Evolutionary conservation across 2,329 filamentous ascomycete genomes (phyloP).

Genomic region (Penicillium oxalicum): DNA sequence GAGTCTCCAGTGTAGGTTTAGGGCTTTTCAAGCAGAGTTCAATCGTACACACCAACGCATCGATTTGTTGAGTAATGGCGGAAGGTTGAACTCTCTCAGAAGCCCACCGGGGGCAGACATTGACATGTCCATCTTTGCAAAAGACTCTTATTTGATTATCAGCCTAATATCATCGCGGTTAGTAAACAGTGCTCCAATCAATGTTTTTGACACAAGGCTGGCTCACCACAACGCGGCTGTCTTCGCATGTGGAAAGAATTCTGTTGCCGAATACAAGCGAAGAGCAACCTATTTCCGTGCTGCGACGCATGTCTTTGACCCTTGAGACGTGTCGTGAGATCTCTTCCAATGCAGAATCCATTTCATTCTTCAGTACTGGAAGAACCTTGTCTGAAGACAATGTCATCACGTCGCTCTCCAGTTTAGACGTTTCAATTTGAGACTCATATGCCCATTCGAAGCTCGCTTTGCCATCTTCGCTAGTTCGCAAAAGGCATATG

Average conservation of each 20-base stretch:
- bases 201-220: not conserved
- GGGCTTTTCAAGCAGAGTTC: slow-evolving; percentile 29
- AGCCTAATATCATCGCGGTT: slow-evolving; percentile 18
- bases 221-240: slow-evolving; percentile 20
- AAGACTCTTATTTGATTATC: slow-evolving; percentile 30
- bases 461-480: slow-evolving; percentile 33
- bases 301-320: not conserved
- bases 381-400: slow-evolving; percentile 32
- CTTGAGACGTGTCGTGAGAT: slow-evolving; percentile 24
- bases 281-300: not conserved
- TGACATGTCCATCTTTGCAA: slow-evolving; percentile 24
- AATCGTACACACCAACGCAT: slow-evolving; percentile 41
- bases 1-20: slow-evolving; percentile 26
- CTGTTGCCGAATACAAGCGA: slow-evolving; percentile 24
- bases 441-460: slow-evolving; percentile 39
- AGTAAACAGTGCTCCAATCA: not conserved
- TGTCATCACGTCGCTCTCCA: slow-evolving; percentile 10
- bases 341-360: slow-evolving; percentile 22
- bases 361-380: slow-evolving; percentile 26
- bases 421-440: slow-evolving; percentile 9
- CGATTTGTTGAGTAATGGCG: slow-evolving; percentile 40
- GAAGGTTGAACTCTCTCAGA: slow-evolving; percentile 38
- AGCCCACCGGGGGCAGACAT: slow-evolving; percentile 40
- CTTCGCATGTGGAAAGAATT: slow-evolving; percentile 13
- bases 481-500: slow-evolving; percentile 39